Base-by-base conservation (phyloP, 768 basidiomycete species). In the Pisolithus orientalis region DNA sequence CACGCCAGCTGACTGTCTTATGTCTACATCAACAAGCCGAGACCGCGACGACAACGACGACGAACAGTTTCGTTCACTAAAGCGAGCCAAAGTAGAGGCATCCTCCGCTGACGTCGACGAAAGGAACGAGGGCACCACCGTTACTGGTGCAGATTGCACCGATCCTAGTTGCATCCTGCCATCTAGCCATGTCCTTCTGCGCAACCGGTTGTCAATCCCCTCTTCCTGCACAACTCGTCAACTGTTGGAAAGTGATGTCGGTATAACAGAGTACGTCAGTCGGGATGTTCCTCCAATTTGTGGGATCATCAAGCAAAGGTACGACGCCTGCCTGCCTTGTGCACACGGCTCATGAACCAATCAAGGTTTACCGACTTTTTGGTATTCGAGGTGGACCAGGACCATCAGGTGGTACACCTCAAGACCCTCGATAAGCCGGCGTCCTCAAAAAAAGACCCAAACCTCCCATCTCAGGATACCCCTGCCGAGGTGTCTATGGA, bases 281-380 rank as follows among this genome's bases (percentile, higher is more conserved):
- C 75, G 75, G 10, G 80, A 80, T 53, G 78, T 87, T 24, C 77
- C 84, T 4, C 80, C 80, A 62, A 83, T 98, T 57, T 79, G 85
- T 48, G 95, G 91, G 5, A 95, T 98, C 62, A 97, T 98, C 68
- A 98, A 98, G 70, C 95, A 98, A 72, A 78, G 95, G 94, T 93
- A 53, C 55, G 79, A 11, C 17, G 32, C 39, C 29, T 53, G 31
- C 16, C 29, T 25, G 31, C 45, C 5, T 32, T 34, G 10, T n/a
- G 6, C 47, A 32, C 47, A 44, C 43, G 43, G 48, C 40, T 17
- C 37, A 49, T n/a, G 17, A 52, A 47, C 32, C 47, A 25, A 21
- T 44, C 48, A 27, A 96, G 94, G 62, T 98, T 98, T 67, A 95
- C 95, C 39, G 96, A 99, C 69, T 99, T 99, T 65, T 61, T 98